Conservation (phyloP, 257 asterid genomes). For the Eustoma russellianum region DNA sequence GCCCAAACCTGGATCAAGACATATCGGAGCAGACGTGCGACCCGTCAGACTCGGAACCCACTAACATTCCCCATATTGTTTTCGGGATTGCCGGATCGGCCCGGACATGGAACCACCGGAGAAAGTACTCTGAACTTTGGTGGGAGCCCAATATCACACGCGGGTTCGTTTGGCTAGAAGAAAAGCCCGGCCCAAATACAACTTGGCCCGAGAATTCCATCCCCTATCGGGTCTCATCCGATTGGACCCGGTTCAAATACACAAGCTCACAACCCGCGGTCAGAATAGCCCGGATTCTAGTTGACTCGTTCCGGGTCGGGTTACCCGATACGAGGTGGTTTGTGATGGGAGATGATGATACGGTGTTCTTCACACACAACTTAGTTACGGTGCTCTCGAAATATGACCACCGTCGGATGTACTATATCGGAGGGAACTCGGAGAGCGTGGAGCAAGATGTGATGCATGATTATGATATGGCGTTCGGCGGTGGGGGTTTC, state of each 20-base stretch:
- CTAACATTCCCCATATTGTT: conserved; percentile 69
- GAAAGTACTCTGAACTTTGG: conserved; percentile 59
- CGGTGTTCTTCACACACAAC: conserved; percentile 73
- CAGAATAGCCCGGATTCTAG: conserved; percentile 62
- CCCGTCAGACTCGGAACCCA: conserved; percentile 30
- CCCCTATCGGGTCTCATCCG: conserved; percentile 52
- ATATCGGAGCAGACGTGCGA: conserved; percentile 8
- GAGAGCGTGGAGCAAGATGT: conserved; percentile 86
- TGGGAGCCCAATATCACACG: conserved; percentile 59
- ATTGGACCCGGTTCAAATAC: conserved; percentile 49
- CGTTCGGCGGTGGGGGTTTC: conserved; percentile 92
- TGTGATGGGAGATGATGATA: conserved; percentile 97
- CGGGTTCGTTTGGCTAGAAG: conserved; percentile 69
- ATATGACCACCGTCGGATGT: conserved; percentile 72
- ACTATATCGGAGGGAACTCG: conserved; percentile 73
- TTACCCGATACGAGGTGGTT: conserved; percentile 72
- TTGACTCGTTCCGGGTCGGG: conserved; percentile 54
- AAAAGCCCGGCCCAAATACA: conserved; percentile 22
- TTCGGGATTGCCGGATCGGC: conserved; percentile 78
- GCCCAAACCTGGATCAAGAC: conserved; percentile 18
- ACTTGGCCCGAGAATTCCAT: conserved; percentile 23
- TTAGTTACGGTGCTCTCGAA: conserved; percentile 51
- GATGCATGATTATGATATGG: conserved; percentile 79
- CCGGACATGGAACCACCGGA: conserved; percentile 54
- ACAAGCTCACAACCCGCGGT: conserved; percentile 57